Evolutionary conservation across 2,329 filamentous ascomycete genomes (phyloP), one percentile per base, ranked within the genome.

Genomic region (Fonsecaea pedrosoi): DNA sequence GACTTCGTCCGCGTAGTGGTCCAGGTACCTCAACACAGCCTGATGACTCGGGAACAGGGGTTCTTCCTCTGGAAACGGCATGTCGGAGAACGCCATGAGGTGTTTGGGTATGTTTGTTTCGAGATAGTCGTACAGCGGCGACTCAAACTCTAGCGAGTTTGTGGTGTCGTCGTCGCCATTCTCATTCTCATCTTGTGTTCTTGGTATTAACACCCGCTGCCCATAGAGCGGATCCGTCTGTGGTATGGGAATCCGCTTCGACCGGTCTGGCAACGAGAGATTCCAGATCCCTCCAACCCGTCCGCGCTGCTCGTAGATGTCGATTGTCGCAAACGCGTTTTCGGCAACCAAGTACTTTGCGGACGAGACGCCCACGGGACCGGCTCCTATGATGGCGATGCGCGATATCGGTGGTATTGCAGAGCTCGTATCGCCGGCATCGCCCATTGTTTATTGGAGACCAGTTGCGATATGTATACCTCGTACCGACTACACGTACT

Each of bases 241-340:
- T 32, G 87, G 85, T n/a, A 87, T 87, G 75, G 93, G 90, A 7
- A 93, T 92, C 55, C 72, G 84, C 72, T 75, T 73, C 60, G 57
- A 74, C 21, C 50, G 84, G 67, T 75, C 81, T 69, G 76, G 82
- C 74, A 54, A 79, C 63, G 77, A 83, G 78, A 34, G 93, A 74
- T 92, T 90, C 94, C 94, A 98, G 9, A 95, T 87, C 1, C 95
- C 94, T 65, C 93, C 94, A 6, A 90, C 86, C 56, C 87, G 84
- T 54, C 84, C 81, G 71, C 92, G 89, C 78, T 97, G 92, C 78
- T 98, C 95, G 74, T 91, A 96, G 45, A 97, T 78, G 67, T 89
- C 86, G 67, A 98, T 89, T 35, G 82, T 85, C 12, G 87, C 80
- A 74, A 95, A 95, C 1, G 76, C 82, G 74, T 83, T 90, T 73